These are phyloP conservation scores for Eimeria maxima DNA, from an alignment of 169 alveolate genomes.

Conservation along the genomic window DNA sequence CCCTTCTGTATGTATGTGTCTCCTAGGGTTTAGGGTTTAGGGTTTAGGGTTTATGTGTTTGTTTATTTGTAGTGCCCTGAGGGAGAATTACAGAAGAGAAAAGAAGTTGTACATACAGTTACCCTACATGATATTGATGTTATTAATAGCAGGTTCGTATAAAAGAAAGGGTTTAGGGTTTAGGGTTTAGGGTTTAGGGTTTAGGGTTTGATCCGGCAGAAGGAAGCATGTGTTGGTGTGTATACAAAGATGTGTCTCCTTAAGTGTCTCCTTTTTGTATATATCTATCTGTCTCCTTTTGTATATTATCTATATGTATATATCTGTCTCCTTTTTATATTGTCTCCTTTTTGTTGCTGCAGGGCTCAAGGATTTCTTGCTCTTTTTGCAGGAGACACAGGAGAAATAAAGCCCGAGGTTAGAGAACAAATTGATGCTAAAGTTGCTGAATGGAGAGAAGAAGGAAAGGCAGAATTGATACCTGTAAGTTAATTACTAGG, in stretches of 20 bases:
- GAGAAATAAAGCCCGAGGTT: constrained; percentile 98
- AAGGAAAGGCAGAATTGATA: constrained; percentile 94
- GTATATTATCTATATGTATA: no score
- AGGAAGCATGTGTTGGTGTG: no score
- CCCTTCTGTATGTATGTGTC: background rate
- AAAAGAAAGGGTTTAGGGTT: background rate
- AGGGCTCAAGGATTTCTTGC: constrained; percentile 98
- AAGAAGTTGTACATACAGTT: constrained; percentile 99
- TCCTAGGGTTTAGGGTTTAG: no score
- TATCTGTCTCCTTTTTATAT: background rate
- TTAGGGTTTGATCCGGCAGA: no score
- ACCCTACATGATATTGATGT: constrained; percentile 99
- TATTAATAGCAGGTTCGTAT: constrained; percentile 94
- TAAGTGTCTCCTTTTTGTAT: no score
- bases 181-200: constrained; percentile 13
- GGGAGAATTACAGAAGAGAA: constrained; percentile 99
- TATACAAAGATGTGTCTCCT: no score
- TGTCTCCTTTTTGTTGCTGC: no score
- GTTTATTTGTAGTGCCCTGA: constrained; percentile 98
- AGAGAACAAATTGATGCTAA: constrained; percentile 99
- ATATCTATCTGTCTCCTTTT: background rate
- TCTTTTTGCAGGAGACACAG: constrained; percentile 99
- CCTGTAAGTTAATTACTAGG: constrained; percentile 62
- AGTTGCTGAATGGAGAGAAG: constrained; percentile 99
- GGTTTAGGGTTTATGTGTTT: background rate